phyloP scores from a whole-genome alignment of 108 stramenopile species.

The Cafeteria roenbergensis region DNA sequence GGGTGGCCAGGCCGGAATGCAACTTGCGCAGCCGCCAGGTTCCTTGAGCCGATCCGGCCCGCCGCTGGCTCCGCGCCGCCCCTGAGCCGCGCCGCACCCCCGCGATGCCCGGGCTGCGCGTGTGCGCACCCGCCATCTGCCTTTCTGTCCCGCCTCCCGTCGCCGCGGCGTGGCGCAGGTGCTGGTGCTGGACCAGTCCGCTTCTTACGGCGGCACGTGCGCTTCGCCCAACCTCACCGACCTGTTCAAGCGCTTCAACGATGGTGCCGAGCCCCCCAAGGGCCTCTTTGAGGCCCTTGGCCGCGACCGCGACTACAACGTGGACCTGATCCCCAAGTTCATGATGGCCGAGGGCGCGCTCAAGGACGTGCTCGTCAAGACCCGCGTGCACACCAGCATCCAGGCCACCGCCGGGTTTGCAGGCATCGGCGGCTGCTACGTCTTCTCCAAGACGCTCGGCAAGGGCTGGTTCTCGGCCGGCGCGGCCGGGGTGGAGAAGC shows the following conservation, averaged over 20 bases:
- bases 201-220: conserved; percentile 93
- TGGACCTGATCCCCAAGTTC: conserved; percentile 96
- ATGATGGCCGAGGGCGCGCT: conserved; percentile 98
- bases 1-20: too few relatives aligned
- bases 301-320: conserved; percentile 73
- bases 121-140: too few relatives aligned
- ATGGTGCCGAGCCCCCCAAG: not conserved
- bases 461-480: conserved; percentile 20
- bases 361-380: conserved; percentile 92
- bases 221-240: conserved; percentile 90
- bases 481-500: conserved; percentile 36
- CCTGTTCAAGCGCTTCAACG: conserved; percentile 59
- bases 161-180: too few relatives aligned
- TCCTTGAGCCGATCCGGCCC: too few relatives aligned
- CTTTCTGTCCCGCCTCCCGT: too few relatives aligned
- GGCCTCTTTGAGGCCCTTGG: conserved; percentile 40
- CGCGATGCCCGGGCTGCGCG: too few relatives aligned
- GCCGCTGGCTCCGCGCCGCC: too few relatives aligned
- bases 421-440: conserved; percentile 82
- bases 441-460: conserved; percentile 78
- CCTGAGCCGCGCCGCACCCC: too few relatives aligned
- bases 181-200: conserved; percentile 88
- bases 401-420: conserved; percentile 94
- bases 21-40: too few relatives aligned
- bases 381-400: conserved; percentile 81